A percentile compares a stretch with the other conserved stretches of the same genome.
Conservation (phyloP, 2,329 filamentous ascomycete species). For the Scytalidium sp. region DNA sequence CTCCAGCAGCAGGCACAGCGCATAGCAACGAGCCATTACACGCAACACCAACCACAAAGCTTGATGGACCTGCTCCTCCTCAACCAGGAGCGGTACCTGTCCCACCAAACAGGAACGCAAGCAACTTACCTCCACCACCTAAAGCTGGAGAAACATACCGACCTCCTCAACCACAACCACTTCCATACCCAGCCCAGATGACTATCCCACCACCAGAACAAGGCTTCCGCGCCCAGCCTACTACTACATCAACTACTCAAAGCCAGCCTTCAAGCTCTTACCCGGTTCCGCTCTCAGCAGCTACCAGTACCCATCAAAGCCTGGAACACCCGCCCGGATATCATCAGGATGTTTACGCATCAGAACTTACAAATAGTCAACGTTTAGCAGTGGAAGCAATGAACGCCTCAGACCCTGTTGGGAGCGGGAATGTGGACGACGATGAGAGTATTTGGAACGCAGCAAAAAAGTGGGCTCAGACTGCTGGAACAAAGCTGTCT, state of each 20-base stretch:
- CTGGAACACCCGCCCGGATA: conserved; percentile 43
- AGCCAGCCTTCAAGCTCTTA: conserved; percentile 22
- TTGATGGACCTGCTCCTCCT: conserved; percentile 43
- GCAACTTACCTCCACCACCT: conserved; percentile 47
- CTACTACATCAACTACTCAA: conserved; percentile 43
- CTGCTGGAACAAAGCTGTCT: conserved; percentile 54
- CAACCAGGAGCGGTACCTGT: conserved; percentile 55
- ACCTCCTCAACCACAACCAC: conserved; percentile 27
- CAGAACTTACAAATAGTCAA: conserved; percentile 48
- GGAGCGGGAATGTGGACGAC: conserved; percentile 21
- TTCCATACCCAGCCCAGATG: conserved; percentile 47
- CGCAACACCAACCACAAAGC: conserved; percentile 41
- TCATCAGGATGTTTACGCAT: conserved; percentile 51
- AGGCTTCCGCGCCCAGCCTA: conserved; percentile 38
- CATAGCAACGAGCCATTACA: conserved; percentile 32
- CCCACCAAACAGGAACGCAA: conserved; percentile 30
- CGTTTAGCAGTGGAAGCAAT: conserved; percentile 20
- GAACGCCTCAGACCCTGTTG: background rate
- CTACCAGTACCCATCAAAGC: conserved; percentile 13
- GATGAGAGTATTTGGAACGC: conserved; percentile 50
- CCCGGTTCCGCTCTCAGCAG: conserved; percentile 15
- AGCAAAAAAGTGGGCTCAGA: conserved; percentile 55
- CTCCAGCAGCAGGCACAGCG: conserved; percentile 26
- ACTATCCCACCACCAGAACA: conserved; percentile 44
- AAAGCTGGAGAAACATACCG: conserved; percentile 44